Conservation (phyloP, 441 rosid species). For the Aquilaria agallochum region DNA sequence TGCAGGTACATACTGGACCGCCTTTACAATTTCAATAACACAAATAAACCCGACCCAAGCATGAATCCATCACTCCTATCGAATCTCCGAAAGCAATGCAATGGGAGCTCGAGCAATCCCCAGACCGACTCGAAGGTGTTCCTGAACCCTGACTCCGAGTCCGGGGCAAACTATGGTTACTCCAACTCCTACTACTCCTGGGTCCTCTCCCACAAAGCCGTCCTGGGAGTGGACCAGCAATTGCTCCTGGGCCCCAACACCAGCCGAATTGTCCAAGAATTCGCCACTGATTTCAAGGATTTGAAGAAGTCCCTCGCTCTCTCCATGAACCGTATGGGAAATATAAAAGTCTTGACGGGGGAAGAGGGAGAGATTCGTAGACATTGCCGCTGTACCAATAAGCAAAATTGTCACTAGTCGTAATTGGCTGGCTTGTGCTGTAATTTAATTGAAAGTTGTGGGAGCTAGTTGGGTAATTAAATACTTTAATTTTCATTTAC, state of each 20-base stretch:
- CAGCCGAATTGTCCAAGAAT: conserved; percentile 41
- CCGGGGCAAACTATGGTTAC: conserved; percentile 20
- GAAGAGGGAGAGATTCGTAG: conserved; percentile 54
- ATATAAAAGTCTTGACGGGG: conserved; percentile 57
- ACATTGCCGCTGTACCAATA: conserved; percentile 45
- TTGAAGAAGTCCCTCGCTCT: conserved; percentile 54
- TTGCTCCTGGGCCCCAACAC: conserved; percentile 43
- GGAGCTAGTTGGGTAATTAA: too few relatives aligned
- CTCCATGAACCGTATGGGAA: conserved; percentile 73
- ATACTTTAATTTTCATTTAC: too few relatives aligned
- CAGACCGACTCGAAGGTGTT: conserved; percentile 49
- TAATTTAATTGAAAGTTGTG: too few relatives aligned
- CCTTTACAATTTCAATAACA: conserved; percentile 65
- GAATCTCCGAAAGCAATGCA: conserved; percentile 52
- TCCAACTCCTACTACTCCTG: conserved; percentile 50
- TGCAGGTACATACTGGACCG: conserved; percentile 56
- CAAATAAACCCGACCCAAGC: conserved; percentile 54
- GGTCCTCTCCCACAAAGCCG: conserved; percentile 34
- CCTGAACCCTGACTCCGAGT: conserved; percentile 51
- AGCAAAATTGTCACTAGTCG: conserved; percentile 9
- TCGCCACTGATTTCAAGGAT: conserved; percentile 50
- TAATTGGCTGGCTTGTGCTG: too few relatives aligned
- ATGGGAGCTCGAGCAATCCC: conserved; percentile 37
- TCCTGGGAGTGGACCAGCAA: conserved; percentile 73
- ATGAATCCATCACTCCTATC: conserved; percentile 38